phyloP scores from a whole-genome alignment of 371 early-diverging fungal species.

The Lichtheimia hyalospora region DNA sequence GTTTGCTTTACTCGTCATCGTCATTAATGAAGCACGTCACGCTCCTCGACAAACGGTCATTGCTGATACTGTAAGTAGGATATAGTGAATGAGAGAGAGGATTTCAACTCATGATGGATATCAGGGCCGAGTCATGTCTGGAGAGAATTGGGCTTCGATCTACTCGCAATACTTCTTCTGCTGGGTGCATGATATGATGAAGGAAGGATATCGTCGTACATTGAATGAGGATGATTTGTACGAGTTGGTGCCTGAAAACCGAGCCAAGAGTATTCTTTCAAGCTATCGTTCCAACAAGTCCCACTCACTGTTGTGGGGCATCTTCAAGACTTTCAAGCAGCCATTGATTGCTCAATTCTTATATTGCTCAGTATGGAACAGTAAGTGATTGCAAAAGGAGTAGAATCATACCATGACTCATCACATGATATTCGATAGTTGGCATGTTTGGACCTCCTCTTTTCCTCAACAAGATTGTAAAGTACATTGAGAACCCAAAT shows the following conservation, averaged over 20 bases:
- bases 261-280: slow-evolving; percentile 28
- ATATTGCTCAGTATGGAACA: slow-evolving; percentile 48
- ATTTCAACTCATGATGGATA: slow-evolving; percentile 33
- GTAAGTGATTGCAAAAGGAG: neutral
- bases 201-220: slow-evolving; percentile 47
- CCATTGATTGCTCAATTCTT: slow-evolving; percentile 39
- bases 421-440: slow-evolving; percentile 3
- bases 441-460: slow-evolving; percentile 55
- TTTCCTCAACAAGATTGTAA: slow-evolving; percentile 56
- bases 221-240: slow-evolving; percentile 53
- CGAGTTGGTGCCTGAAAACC: slow-evolving; percentile 40
- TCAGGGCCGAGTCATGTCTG: slow-evolving; percentile 44
- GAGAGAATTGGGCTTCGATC: slow-evolving; percentile 53
- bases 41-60: slow-evolving; percentile 27
- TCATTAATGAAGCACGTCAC: slow-evolving; percentile 35
- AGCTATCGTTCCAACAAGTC: slow-evolving; percentile 17
- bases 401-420: neutral
- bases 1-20: slow-evolving; percentile 15
- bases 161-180: slow-evolving; percentile 54
- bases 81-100: slow-evolving; percentile 29
- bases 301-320: neutral
- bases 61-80: slow-evolving; percentile 39
- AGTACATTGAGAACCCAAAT: slow-evolving; percentile 48
- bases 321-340: slow-evolving; percentile 35
- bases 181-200: slow-evolving; percentile 57